Base-by-base conservation (phyloP, 2,329 filamentous ascomycete species). In the Aspergillus alliaceus region DNA sequence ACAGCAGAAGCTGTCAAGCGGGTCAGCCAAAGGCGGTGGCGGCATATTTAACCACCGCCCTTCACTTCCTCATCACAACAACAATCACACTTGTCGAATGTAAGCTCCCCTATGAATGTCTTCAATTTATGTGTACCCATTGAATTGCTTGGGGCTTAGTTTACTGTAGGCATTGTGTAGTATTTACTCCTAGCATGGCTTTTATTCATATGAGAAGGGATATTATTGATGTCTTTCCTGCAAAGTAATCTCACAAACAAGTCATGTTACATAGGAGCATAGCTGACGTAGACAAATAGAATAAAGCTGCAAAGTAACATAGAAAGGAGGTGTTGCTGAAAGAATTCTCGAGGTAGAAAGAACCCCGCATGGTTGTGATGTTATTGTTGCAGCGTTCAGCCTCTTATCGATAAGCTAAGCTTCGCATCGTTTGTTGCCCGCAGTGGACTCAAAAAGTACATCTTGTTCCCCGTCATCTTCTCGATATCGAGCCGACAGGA, bases 371-470 rank as follows among this genome's bases (percentile, higher is more conserved):
- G 6, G 18, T 31, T 8, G 24, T 44, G 40, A 44, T 44, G 25
- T 22, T 32, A 32, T 48, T 48, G 27, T 48, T 48, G n/a, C 27
- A 42, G 20, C 39, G 12, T 47, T 14, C 9, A 37, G 44, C 18
- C 35, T 40, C 62, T 67, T 67, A 67, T 67, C 65, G 65, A 67
- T 67, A 67, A 66, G 63, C 57, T 34, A 24, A 58, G 50, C 61
- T 62, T 49, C 54, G 48, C 15, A 29, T 48, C 39, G 15, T 24
- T 56, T 22, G 29, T 31, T n/a, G 32, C 34, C 53, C 18, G 44
- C 44, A 47, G 44, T 15, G 15, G 31, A 25, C 31, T 29, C 3
- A n/a, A 47, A 5, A n/a, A n/a, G 44, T 49, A 25, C 29, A 34
- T 37, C 52, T 20, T 51, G 37, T 32, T 47, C 59, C 25, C 49